Evolutionary conservation across 306 rosid genomes (phyloP), one percentile per base, ranked within the genome.

Genomic region (Trichosanthes cucumerina): DNA sequence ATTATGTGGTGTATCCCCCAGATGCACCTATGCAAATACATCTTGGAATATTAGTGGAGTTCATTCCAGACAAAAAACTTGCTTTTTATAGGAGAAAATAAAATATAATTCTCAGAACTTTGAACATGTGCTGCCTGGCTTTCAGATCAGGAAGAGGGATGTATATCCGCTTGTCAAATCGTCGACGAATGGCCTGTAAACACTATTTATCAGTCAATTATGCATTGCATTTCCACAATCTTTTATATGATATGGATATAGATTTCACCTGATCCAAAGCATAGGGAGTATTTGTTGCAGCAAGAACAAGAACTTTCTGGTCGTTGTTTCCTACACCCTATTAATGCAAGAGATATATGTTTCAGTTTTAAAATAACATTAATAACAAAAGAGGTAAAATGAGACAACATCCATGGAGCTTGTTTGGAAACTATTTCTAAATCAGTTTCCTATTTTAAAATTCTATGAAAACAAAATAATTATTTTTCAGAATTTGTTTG

Each of bases 281-380:
- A 78, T 96, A 96, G 12, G 99, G 99, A 53, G 99, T 96, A 86
- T 96, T 96, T 50, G 99, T 96, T 47, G 99, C 99, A 44, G 99
- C 99, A 79, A 96, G 99, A 86, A 96, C 98, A 14, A 96, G 99
- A 88, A 96, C 99, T 83, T 96, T 96, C 83, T 96, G 88, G 76
- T 96, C 99, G 85, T 88, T 91, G 87, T 86, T 63, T 78, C 99
- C 99, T n/a, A 96, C 96, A 82, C 98, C 98, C 98, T 93, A 88
- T 63, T 24, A 79, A 78, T 79, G 75, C 72, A 80, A 69, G 58
- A 72, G 79, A 64, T 78, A 80, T 56, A 23, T 60, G 69, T 0
- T 15, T 31, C 78, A 74, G 63, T 33, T 50, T 50, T 19, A 36
- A 28, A 74, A 33, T 31, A 49, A 49, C 15, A 71, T 38, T 50